Base-by-base conservation (phyloP, 768 basidiomycete species). In the Fomitopsis pulvina region DNA sequence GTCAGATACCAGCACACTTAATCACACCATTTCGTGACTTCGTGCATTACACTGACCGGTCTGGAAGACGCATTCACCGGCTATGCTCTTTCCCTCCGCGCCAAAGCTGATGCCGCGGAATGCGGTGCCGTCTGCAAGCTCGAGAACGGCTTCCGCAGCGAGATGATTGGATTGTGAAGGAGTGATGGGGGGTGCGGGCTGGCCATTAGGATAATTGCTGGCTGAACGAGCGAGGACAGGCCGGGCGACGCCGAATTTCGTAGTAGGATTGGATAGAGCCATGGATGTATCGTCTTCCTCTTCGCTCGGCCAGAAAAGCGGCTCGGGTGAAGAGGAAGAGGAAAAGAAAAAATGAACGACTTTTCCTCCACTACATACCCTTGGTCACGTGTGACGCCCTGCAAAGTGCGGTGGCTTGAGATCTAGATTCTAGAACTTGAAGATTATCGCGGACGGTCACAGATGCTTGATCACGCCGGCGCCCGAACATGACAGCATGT, bases 31-130 rank as follows among this genome's bases (percentile, higher is more conserved):
- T 25, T n/a, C n/a, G n/a, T n/a, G n/a, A n/a, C n/a, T n/a, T n/a
- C n/a, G n/a, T n/a, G n/a, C n/a, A 54, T 38, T 52, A 34, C 21
- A 58, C 85, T 66, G 62, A 94, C 96, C 96, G 34, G 96, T 99
- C 74, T 97, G 95, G 72, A 99, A 99, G 63, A 99, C 96, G 68
- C 96, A 98, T 79, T 99, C 96, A 60, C 96, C 96, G 16, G 95
- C 79, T 27, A 95, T 77, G 63, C 90, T 93, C 70, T 92, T 94
- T 41, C 78, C 80, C 59, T 91, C 79, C 3, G 92, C 92, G 61
- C 96, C 96, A 63, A 99, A 98, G 62, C 87, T 92, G 65, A 88
- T 83, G 29, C 96, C 96, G 50, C 86, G 75, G 61, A 82, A 90
- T 1, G 87, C 85, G 48, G 90, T 80, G 2, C 94, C 95, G 68